Evolutionary conservation across 345 rosid species (phyloP), one percentile per base, ranked within the genome.

Genomic region (Euphorbia pulcherrima): DNA sequence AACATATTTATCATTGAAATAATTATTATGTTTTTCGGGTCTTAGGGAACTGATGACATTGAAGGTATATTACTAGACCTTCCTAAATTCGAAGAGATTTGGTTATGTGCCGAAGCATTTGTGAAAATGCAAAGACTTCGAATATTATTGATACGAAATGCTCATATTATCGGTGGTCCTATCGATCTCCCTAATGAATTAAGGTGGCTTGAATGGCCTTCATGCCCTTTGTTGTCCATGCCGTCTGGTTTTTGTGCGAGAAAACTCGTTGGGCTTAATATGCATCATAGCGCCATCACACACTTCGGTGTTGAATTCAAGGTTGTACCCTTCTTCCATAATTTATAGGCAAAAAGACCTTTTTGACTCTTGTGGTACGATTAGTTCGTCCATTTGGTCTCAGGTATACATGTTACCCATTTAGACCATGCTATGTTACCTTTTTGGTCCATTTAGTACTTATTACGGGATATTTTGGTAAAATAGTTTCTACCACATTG

Each of bases 181-280:
- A 14, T 24, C 10, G 29, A 65, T 48, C 70, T 72, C 14, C 65
- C 75, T 17, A 65, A 66, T 59, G 56, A 50, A 21, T 58, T 72
- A 41, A 65, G 75, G 59, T 58, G 64, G 41, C 65, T 72, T 17
- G 70, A 65, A 65, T 72, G 75, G 75, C 66, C 64, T 33, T 37
- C 40, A 7, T 72, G 59, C 30, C 65, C 75, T 48, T 57, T 66
- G 33, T 11, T 2, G 18, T 64, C 69, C 23, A 56, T 72, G 63
- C 75, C 75, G 35, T 57, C 70, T 14, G 50, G 50, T 13, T 64
- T 64, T 64, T 18, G 30, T 55, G 64, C 64, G 14, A 57, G 69
- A 55, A 64, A 65, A 57, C 75, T 72, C 27, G 59, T 64, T 64
- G 75, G 23, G 30, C 65, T 72, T 50, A 68, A 67, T 54, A 39